Base-by-base conservation (phyloP, 116 monocot genomes). In the Papilionanthe hybrid region DNA sequence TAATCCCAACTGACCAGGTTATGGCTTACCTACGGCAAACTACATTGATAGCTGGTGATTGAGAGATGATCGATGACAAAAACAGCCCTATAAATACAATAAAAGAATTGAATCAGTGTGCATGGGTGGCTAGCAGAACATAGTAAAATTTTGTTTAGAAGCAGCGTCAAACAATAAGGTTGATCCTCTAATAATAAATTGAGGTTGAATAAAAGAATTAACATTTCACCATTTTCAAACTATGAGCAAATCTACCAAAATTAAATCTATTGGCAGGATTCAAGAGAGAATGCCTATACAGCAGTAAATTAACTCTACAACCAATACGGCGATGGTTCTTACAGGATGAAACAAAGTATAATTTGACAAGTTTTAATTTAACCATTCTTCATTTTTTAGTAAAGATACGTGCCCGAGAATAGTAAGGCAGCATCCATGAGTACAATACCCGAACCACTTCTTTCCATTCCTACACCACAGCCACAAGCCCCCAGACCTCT, bases 31-130 rank as follows among this genome's bases (percentile, higher is more conserved):
- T 98, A 80, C 93, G 85, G 75, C 93, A 83, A 78, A 98, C 90
- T 6, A 88, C 95, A 90, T 98, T 98, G 82, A 93, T 82, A 75
- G 87, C 89, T 50, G 93, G 93, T 83, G 98, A 93, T 57, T 90
- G 90, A 76, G 88, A 91, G 27, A 74, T 89, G 50, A 98, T 86
- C 58, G 93, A 86, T 75, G 91, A 83, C 30, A 94, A 79, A 81
- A n/a, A n/a, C n/a, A n/a, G n/a, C n/a, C n/a, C n/a, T n/a, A n/a
- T n/a, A n/a, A n/a, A n/a, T n/a, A n/a, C n/a, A n/a, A n/a, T n/a
- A n/a, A n/a, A n/a, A n/a, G n/a, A n/a, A n/a, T n/a, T n/a, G n/a
- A n/a, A n/a, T n/a, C n/a, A n/a, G n/a, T n/a, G n/a, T n/a, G n/a
- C n/a, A n/a, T n/a, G n/a, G n/a, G n/a, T n/a, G n/a, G n/a, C n/a